Base-by-base conservation (phyloP, 2,329 filamentous ascomycete species). In the Xylaria sp. region DNA sequence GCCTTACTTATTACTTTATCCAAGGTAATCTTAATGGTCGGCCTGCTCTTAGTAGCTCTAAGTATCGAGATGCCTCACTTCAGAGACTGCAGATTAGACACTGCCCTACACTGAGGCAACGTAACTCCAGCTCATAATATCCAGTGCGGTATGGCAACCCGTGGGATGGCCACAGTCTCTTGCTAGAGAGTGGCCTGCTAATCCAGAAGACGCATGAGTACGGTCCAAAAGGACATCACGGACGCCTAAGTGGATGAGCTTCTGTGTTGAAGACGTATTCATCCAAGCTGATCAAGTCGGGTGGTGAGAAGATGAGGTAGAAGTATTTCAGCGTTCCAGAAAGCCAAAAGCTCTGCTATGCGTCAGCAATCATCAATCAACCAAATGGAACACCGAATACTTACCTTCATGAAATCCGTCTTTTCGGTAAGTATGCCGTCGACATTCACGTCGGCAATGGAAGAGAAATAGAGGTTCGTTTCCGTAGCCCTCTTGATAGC, bases 291-390 rank as follows among this genome's bases (percentile, higher is more conserved):
- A 85, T 74, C 44, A 80, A 63, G 16, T 78, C 75, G 1, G 81
- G 79, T 42, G 85, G 79, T 52, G 79, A 80, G 63, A 87, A 88
- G 9, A 65, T 53, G 1, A 69, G 52, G 39, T 68, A 68, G 37
- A 66, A 64, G 57, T 67, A 69, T 55, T 87, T 88, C 59, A 87
- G 68, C n/a, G 83, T 88, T 73, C 87, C 84, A 1, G 81, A 83
- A 65, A 84, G 74, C 82, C 84, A 88, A 66, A 86, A 87, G 58
- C 79, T 83, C 70, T 87, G 82, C 72, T 35, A 3, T 19, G 13
- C 49, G 13, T 52, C 30, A 55, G 55, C 16, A 7, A 35, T 11
- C 8, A 49, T 16, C 23, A 34, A 18, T 5, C 10, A n/a, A 37
- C 37, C 2, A 3, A 48, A 37, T n/a, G n/a, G 19, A 50, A 9